Base-by-base conservation (phyloP, 331 rosid species). In the Quercus phellos region DNA sequence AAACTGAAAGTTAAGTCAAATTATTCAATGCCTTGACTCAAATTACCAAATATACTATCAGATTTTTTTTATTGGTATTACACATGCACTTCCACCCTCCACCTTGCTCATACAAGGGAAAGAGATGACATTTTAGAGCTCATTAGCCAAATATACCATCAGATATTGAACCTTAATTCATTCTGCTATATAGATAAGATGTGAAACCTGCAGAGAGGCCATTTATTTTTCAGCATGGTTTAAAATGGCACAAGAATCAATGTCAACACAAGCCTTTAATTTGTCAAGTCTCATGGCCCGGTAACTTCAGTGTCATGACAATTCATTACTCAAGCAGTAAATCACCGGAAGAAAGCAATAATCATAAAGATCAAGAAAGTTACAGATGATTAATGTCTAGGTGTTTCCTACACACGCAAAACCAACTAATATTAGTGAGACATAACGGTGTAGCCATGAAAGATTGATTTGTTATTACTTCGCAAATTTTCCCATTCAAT, bases 1-100 rank as follows among this genome's bases (percentile, higher is more conserved):
- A 84, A 75, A 81, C 60, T 50, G 71, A 76, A 84, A 75, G 85
- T 86, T 83, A 89, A 83, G 69, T 81, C 78, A 61, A 82, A 80
- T 73, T 66, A 78, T 51, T 72, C 70, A 76, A 70, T 30, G 35
- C 64, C 58, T 60, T 30, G 17, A 3, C 43, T 63, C 18, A 77
- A 38, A 67, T 2, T 5, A 22, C 2, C 53, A 11, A 54, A 34
- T 9, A 32, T 19, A 68, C 56, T 54, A 53, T 55, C 67, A 55
- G 30, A 42, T 19, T 75, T 35, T 58, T 46, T 46, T 46, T 46
- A 13, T 46, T 46, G 53, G 53, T 46, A 3, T 46, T 46, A 46
- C 14, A 46, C 17, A 46, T 46, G 53, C 53, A 46, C 53, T 12
- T 17, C 14, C 53, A 10, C 4, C 53, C 53, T 46, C 53, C 53